phyloP scores from a whole-genome alignment of 371 early-diverging fungal species.

The Apophysomyces sp. region DNA sequence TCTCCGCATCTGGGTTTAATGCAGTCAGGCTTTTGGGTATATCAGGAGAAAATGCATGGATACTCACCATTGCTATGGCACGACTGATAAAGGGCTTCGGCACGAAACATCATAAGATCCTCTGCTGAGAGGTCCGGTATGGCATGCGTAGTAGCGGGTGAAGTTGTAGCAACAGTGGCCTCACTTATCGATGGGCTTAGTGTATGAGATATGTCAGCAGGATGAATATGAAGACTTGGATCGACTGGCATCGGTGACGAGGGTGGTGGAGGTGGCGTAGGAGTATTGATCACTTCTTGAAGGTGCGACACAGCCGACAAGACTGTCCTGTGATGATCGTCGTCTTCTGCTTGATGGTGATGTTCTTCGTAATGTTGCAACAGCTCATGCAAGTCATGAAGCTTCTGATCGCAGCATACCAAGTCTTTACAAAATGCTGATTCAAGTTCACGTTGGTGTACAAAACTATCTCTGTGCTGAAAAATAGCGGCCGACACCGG shows the following conservation, averaged over 20 bases:
- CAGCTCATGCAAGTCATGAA: conserved; percentile 86
- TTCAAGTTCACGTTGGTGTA: conserved; percentile 75
- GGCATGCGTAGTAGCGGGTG: not conserved
- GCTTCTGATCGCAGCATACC: conserved; percentile 83
- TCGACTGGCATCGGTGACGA: conserved; percentile 14
- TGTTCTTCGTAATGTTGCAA: conserved; percentile 92
- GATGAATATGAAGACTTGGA: not conserved
- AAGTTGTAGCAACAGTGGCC: not conserved
- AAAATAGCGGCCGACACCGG: not conserved
- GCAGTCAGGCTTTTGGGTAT: too few relatives aligned
- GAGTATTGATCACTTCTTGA: conserved; percentile 8
- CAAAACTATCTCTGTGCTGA: conserved; percentile 69
- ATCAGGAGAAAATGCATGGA: not conserved
- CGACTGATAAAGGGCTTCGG: conserved; percentile 27
- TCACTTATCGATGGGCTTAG: not conserved
- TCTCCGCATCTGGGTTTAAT: conserved; percentile 3
- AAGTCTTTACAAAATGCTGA: conserved; percentile 88
- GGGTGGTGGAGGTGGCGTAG: not conserved
- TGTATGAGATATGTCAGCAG: not conserved
- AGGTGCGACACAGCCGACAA: conserved; percentile 28
- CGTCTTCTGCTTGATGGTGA: conserved; percentile 81
- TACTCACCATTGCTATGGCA: conserved; percentile 6
- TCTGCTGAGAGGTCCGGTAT: not conserved
- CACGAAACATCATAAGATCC: conserved; percentile 13
- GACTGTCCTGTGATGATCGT: conserved; percentile 49